Conservation (phyloP, 805 yeast species). For the Kurtzmaniella fragi region DNA sequence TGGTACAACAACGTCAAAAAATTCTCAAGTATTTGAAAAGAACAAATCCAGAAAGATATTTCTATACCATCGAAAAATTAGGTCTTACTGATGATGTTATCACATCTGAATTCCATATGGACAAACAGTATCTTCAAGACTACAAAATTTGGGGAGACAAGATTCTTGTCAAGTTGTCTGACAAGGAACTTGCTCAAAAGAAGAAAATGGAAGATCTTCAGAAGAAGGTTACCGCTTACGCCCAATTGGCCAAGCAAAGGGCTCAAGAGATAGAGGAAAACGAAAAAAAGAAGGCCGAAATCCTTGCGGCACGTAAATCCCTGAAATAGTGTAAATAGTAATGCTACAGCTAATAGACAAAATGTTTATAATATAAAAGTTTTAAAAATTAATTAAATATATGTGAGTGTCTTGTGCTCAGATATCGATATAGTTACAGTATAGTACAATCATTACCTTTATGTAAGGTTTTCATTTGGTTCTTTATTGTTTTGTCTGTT, state of each 20-base stretch:
- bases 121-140: constrained; percentile 71
- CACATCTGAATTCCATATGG: constrained; percentile 75
- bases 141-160: constrained; percentile 75
- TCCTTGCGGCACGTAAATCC: not conserved
- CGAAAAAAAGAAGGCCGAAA: constrained; percentile 1
- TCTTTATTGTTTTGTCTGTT: not conserved
- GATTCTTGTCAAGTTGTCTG: constrained; percentile 47
- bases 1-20: constrained; percentile 86
- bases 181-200: constrained; percentile 27
- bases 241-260: constrained; percentile 34
- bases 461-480: not conserved
- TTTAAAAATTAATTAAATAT: no score
- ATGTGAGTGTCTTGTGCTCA: no score
- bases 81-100: constrained; percentile 83
- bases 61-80: constrained; percentile 77
- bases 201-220: constrained; percentile 27
- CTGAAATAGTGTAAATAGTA: no score
- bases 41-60: constrained; percentile 76
- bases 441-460: constrained; percentile 2
- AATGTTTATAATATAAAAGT: no score
- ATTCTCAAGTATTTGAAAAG: constrained; percentile 77
- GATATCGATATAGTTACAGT: not conserved
- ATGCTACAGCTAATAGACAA: no score
- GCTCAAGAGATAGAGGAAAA: constrained; percentile 13
- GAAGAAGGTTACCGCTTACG: constrained; percentile 35